These are phyloP conservation scores for Cyphellophora attinorum DNA, from an alignment of 2,329 filamentous ascomycete species.

Conservation along the genomic window DNA sequence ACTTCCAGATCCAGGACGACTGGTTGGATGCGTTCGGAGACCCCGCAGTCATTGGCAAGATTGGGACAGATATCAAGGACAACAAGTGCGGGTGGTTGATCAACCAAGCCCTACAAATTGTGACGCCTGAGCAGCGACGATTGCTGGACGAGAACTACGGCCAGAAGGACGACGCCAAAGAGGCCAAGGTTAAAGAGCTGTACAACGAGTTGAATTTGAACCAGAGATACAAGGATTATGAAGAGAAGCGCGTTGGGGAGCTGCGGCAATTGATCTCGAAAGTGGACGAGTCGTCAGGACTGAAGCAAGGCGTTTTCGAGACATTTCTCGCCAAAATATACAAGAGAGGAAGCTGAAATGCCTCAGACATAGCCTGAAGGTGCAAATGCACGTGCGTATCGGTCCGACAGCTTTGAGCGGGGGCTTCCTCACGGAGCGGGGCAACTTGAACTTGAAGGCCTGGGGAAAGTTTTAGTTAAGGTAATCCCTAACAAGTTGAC, in stretches of 20 bases:
- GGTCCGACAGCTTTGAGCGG: too few species aligned
- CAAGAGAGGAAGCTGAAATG: conserved; percentile 93
- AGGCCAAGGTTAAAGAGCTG: conserved; percentile 78
- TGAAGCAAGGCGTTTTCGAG: conserved; percentile 87
- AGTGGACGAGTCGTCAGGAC: conserved; percentile 74
- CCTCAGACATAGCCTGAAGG: too few species aligned
- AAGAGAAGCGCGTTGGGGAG: conserved; percentile 76
- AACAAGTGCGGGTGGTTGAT: conserved; percentile 99
- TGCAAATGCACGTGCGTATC: too few species aligned
- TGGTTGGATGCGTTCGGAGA: conserved; percentile 97
- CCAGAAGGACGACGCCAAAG: conserved; percentile 73
- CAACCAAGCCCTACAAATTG: conserved; percentile 80
- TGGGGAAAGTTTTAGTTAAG: too few species aligned
- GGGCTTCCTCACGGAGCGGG: too few species aligned
- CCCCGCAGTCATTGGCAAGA: conserved; percentile 90
- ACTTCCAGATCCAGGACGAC: conserved; percentile 99
- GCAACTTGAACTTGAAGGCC: too few species aligned
- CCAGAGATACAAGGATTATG: conserved; percentile 75
- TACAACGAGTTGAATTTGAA: conserved; percentile 80
- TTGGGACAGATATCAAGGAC: conserved; percentile 96
- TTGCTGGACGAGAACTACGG: conserved; percentile 90
- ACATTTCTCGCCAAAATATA: conserved; percentile 93
- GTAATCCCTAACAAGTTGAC: too few species aligned
- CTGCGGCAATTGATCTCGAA: conserved; percentile 64
- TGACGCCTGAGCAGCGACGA: conserved; percentile 74